Evolutionary conservation across 2,329 filamentous ascomycete genomes (phyloP).

Genomic region (Trichophyton rubrum): DNA sequence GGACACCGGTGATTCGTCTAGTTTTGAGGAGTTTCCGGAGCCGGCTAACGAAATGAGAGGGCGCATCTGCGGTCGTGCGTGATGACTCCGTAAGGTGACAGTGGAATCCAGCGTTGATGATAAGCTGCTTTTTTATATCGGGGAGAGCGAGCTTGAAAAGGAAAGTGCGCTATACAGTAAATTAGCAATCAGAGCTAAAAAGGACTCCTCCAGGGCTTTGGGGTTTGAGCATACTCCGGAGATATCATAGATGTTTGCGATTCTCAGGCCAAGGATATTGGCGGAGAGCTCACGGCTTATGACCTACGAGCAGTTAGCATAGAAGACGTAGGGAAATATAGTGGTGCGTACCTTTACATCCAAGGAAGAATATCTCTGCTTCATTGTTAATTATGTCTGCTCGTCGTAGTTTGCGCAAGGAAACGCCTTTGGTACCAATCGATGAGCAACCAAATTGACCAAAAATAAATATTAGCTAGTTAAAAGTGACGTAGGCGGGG

Average conservation of each 20-base stretch:
- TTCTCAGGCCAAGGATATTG: conserved; percentile 61
- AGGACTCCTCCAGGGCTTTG: neutral
- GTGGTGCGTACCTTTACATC: conserved; percentile 39
- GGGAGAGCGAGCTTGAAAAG: conserved; percentile 91
- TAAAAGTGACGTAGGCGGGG: neutral
- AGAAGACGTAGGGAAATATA: neutral
- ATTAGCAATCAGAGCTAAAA: neutral
- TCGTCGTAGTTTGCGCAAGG: neutral
- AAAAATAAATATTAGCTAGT: neutral
- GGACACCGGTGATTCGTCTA: conserved; percentile 64
- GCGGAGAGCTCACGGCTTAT: conserved; percentile 84
- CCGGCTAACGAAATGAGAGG: conserved; percentile 72
- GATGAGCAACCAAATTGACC: neutral
- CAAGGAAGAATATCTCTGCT: conserved; percentile 47
- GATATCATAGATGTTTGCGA: conserved; percentile 92
- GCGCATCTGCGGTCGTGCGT: conserved; percentile 69
- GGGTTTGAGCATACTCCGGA: conserved; percentile 47
- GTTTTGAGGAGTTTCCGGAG: conserved; percentile 83
- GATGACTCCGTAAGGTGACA: conserved; percentile 88
- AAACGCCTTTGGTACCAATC: neutral
- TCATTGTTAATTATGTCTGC: conserved; percentile 33
- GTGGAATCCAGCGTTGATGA: conserved; percentile 91
- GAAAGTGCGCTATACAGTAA: conserved; percentile 57
- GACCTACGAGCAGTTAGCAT: conserved; percentile 44
- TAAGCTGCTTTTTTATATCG: conserved; percentile 72